These are phyloP conservation scores for Plasmodium fragile DNA, from an alignment of 169 alveolate species.

Conservation along the genomic window DNA sequence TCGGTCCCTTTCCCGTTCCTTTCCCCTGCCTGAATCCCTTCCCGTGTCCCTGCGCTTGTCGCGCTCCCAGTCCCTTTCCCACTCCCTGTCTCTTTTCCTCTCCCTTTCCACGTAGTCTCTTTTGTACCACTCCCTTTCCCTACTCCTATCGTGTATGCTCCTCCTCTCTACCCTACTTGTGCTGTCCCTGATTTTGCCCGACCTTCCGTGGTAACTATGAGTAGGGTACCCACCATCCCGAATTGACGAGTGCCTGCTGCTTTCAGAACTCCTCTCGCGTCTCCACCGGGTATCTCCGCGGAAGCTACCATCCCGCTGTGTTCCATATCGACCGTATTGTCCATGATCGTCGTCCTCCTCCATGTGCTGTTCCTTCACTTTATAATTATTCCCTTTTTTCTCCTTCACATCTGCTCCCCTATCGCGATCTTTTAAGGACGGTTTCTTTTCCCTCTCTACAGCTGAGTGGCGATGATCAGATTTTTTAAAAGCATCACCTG, in stretches of 20 bases:
- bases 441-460: constrained; percentile 1
- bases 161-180: constrained; percentile 4
- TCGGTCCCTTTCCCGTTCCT: neutral
- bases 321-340: neutral
- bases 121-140: neutral
- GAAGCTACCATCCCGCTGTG: neutral
- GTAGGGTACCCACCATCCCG: neutral
- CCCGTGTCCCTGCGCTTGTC: too few relatives aligned
- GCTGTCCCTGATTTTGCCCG: constrained; percentile 1
- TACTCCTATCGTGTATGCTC: neutral
- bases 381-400: constrained; percentile 1
- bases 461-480: neutral
- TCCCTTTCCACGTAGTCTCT: neutral
- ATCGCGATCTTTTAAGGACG: neutral
- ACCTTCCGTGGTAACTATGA: neutral
- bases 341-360: neutral
- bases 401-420: neutral
- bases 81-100: neutral
- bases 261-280: constrained; percentile 15
- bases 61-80: neutral
- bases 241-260: neutral
- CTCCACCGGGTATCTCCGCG: neutral
- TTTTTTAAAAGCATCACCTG: neutral
- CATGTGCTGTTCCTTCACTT: neutral
- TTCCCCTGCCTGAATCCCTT: neutral